These are phyloP conservation scores for Saitozyma podzolica DNA, from an alignment of 768 basidiomycete genomes.

Conservation along the genomic window DNA sequence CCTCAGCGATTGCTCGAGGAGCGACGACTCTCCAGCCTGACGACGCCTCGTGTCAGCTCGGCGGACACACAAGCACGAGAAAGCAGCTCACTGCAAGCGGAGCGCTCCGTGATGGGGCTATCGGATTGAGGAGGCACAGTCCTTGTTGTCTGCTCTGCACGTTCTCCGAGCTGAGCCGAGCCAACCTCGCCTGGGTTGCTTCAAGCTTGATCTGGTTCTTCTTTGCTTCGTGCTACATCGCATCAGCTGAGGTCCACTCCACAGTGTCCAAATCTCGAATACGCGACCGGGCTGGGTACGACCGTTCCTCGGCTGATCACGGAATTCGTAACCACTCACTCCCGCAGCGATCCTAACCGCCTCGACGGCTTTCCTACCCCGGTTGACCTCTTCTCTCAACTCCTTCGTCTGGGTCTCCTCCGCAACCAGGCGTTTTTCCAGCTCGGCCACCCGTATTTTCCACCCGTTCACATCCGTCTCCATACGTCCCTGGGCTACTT, in stretches of 20 bases:
- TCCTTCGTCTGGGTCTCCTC: conserved; percentile 32
- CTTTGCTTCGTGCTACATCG: conserved; percentile 39
- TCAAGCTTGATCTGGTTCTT: conserved; percentile 42
- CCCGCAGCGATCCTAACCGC: conserved; percentile 37
- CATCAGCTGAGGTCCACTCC: conserved; percentile 3
- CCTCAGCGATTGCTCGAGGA: conserved; percentile 45
- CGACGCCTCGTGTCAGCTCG: conserved; percentile 3
- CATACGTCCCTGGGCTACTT: conserved; percentile 12
- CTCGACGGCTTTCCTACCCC: conserved; percentile 43
- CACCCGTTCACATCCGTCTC: conserved; percentile 29
- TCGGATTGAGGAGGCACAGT: conserved; percentile 37
- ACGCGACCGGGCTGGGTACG: too few species aligned
- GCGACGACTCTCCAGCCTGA: conserved; percentile 26
- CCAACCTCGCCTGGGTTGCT: conserved; percentile 32
- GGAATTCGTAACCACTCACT: conserved; percentile 15
- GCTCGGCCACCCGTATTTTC: conserved; percentile 28
- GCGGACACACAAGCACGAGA: not conserved
- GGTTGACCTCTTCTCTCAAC: conserved; percentile 31
- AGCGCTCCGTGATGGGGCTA: conserved; percentile 14
- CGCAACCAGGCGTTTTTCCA: conserved; percentile 22
- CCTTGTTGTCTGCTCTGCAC: conserved; percentile 24
- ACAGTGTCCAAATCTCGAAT: not conserved
- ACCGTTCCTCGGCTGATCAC: not conserved
- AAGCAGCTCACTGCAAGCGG: conserved; percentile 26
- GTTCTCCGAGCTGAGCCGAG: conserved; percentile 27